Evolutionary conservation across 2,329 filamentous ascomycete genomes (phyloP), one percentile per base, ranked within the genome.

Genomic region (Fusarium siculi): DNA sequence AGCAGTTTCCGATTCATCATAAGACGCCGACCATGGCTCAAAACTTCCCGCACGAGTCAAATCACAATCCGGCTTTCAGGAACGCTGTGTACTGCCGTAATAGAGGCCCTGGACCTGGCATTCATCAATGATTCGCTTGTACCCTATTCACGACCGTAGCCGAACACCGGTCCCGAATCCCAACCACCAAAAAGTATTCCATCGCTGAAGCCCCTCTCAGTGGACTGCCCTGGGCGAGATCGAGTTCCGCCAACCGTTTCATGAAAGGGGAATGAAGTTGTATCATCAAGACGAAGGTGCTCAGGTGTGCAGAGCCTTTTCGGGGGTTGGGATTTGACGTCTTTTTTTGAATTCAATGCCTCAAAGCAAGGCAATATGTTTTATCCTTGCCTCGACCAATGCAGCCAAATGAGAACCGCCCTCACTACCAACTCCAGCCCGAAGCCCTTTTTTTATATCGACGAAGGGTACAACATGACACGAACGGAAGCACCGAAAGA

Each of bases 391-490:
- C 86, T 87, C 84, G 86, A 85, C 85, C 84, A 84, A 88, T 86
- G 85, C 85, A 86, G 85, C 85, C 85, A 88, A 86, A 86, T 87
- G 86, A 87, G 84, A 89, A 89, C 87, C 87, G 85, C 86, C 86
- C 84, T 85, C 85, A 88, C 84, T 85, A 87, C 88, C 88, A 90
- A 89, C 87, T 89, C 87, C 87, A 83, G 84, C 84, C 85, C 83
- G 79, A 84, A 82, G 81, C 82, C 82, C 82, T 83, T 81, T 87
- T 93, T 96, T 93, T 96, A 97, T 93, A 98, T 96, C 89, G 94
- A 95, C 84, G 94, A 97, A 86, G 95, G 95, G 91, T 97, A 97
- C 87, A 97, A 90, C 95, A 97, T 97, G 87, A 97, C 91, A 87
- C 95, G 93, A 88, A 97, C 93, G 82, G 93, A 95, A 84, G 95